Evolutionary conservation across 2,329 filamentous ascomycete genomes (phyloP), one percentile per base, ranked within the genome.

Genomic region (Ophiostoma ulmi): DNA sequence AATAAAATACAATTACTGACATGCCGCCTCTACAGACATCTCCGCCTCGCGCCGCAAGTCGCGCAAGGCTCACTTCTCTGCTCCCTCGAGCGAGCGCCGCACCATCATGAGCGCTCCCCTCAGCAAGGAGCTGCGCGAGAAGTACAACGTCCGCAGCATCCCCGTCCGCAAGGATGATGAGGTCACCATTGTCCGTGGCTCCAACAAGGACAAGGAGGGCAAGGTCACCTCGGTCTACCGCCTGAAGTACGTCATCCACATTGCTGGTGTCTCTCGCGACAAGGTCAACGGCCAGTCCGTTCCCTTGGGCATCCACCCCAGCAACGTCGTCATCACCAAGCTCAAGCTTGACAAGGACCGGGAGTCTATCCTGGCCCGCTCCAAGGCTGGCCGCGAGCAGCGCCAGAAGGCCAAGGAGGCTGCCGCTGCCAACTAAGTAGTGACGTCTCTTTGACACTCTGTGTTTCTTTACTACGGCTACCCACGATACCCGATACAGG

Each of bases 201-300:
- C 87, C 85, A 91, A 97, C 89, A 98, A 98, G 89, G 95, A 94
- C 81, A 93, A 93, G 80, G 94, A 98, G 87, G 95, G 95, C 87
- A 98, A 98, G 88, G 88, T 99, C 85, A 94, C 90, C 79, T 93
- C 92, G 79, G 94, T 98, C 83, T 99, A 97, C 91, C 93, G 93
- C 83, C 91, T 97, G 80, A 98, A 98, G 86, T 99, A 95, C 85
- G 88, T 93, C 81, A 90, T 99, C 81, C 94, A 98, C 90, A 84
- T 99, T 83, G 94, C 97, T 89, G 93, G 94, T 80, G 90, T 99
- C 82, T 90, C 90, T 83, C 93, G 94, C 81, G 95, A 99, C 84
- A 99, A 99, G 91, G 91, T 89, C 83, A 95, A 93, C 83, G 94
- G 95, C 85, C 94, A 97, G 87, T 91, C 89, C 81, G 94, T 98